phyloP scores from a whole-genome alignment of 2,329 filamentous ascomycete genomes.

The Aspergillus tanneri region DNA sequence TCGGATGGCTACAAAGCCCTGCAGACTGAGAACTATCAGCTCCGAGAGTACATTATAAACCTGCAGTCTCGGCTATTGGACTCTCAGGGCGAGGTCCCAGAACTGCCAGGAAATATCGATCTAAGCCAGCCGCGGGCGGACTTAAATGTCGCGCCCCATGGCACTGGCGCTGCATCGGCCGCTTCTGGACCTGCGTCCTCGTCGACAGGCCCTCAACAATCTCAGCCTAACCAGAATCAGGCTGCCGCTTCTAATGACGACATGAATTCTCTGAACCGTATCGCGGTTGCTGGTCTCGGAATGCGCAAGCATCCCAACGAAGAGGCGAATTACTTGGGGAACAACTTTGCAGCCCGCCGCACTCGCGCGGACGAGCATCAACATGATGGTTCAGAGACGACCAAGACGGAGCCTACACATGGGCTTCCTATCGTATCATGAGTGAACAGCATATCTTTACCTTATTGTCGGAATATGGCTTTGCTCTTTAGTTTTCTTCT shows the following conservation, averaged over 20 bases:
- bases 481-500: constrained; percentile 2
- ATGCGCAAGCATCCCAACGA: constrained; percentile 45
- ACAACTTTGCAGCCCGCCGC: constrained; percentile 35
- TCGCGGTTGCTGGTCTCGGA: constrained; percentile 44
- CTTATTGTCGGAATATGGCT: not conserved
- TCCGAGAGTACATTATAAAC: constrained; percentile 89
- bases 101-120: constrained; percentile 76
- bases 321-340: constrained; percentile 36
- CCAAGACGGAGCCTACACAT: constrained; percentile 31
- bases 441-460: not conserved
- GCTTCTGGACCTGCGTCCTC: constrained; percentile 24
- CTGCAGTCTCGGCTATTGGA: constrained; percentile 85
- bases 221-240: constrained; percentile 29
- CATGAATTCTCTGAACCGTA: constrained; percentile 44
- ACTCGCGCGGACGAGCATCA: constrained; percentile 32
- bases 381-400: constrained; percentile 22
- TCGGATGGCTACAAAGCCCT: constrained; percentile 76
- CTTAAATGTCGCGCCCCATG: constrained; percentile 30
- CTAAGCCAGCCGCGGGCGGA: constrained; percentile 56
- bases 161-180: constrained; percentile 22
- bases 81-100: constrained; percentile 77
- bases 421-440: constrained; percentile 30
- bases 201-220: constrained; percentile 24
- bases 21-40: constrained; percentile 82
- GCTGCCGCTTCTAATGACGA: constrained; percentile 34